Percentiles rank a stretch among this genome's conserved stretches.
These are phyloP conservation scores for Ustilago crameri DNA, from an alignment of 1,284 basidiomycete species.

Conservation along the genomic window DNA sequence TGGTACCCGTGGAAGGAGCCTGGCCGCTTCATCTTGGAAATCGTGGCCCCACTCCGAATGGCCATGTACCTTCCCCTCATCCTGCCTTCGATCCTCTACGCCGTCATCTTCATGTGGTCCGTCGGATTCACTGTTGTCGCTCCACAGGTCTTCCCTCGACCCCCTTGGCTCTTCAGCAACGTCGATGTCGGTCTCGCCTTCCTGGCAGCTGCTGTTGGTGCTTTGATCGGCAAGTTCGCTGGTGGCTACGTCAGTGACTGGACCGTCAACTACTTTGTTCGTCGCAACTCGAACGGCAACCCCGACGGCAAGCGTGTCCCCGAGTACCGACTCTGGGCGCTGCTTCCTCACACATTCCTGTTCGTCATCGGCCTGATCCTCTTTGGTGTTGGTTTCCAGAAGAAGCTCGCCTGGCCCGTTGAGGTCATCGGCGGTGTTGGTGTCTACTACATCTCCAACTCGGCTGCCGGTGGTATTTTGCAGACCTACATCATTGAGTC, in stretches of 20 bases:
- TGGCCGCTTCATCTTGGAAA: constrained; percentile 55
- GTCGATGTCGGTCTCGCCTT: constrained; percentile 64
- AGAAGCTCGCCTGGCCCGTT: constrained; percentile 66
- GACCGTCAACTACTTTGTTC: constrained; percentile 59
- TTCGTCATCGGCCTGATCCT: constrained; percentile 64
- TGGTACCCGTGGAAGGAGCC: constrained; percentile 68
- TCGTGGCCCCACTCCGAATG: constrained; percentile 57
- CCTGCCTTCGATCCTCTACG: constrained; percentile 66
- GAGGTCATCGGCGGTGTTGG: constrained; percentile 67
- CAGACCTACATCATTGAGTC: constrained; percentile 67
- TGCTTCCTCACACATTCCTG: constrained; percentile 59
- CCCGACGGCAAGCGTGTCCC: constrained; percentile 58
- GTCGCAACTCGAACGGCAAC: constrained; percentile 43
- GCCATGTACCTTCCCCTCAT: constrained; percentile 44
- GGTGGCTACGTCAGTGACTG: constrained; percentile 66
- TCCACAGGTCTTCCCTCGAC: constrained; percentile 64
- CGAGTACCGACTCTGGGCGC: constrained; percentile 68
- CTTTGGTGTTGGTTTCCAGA: constrained; percentile 61
- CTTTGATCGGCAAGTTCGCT: constrained; percentile 66
- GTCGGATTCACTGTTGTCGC: constrained; percentile 67
- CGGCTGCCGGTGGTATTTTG: constrained; percentile 33
- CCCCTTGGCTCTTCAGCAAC: constrained; percentile 64
- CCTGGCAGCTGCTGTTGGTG: constrained; percentile 66
- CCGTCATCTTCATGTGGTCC: constrained; percentile 66
- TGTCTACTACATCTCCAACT: constrained; percentile 61